Conservation (phyloP, 2,329 filamentous ascomycete genomes). For the Fusarium hostae region DNA sequence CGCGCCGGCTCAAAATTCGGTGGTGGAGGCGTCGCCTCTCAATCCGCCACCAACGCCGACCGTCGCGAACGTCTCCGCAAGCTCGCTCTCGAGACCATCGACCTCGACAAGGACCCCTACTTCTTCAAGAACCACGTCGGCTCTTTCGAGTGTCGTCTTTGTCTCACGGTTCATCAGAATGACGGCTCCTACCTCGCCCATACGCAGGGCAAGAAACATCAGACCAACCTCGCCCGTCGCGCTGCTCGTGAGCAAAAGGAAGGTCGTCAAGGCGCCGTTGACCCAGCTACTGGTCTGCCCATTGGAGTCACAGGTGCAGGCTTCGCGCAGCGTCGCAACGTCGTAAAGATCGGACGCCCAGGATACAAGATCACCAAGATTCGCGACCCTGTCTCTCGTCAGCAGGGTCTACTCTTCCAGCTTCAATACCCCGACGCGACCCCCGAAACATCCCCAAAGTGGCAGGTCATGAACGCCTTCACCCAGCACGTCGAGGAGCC, state of each 20-base stretch:
- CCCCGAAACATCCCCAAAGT: conserved; percentile 78
- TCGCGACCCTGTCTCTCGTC: conserved; percentile 85
- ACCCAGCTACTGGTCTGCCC: conserved; percentile 75
- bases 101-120: conserved; percentile 99
- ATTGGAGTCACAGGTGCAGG: conserved; percentile 78
- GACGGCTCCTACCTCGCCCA: conserved; percentile 98
- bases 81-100: conserved; percentile 97
- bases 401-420: conserved; percentile 94
- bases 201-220: conserved; percentile 98
- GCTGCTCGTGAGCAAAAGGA: conserved; percentile 96
- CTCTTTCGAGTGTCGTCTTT: conserved; percentile 96
- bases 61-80: conserved; percentile 96
- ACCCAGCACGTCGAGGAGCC: conserved; percentile 96
- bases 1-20: conserved; percentile 97
- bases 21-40: conserved; percentile 94
- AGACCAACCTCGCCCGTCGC: conserved; percentile 95
- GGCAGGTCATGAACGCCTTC: conserved; percentile 97
- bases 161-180: conserved; percentile 97
- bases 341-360: conserved; percentile 94
- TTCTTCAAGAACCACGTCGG: conserved; percentile 99
- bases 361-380: conserved; percentile 99
- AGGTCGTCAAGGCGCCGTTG: conserved; percentile 73
- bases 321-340: conserved; percentile 77
- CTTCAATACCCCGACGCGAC: conserved; percentile 94
- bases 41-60: conserved; percentile 94